phyloP scores from a whole-genome alignment of 352 stramenopile species.

The Globisporangium sylvaticum region DNA sequence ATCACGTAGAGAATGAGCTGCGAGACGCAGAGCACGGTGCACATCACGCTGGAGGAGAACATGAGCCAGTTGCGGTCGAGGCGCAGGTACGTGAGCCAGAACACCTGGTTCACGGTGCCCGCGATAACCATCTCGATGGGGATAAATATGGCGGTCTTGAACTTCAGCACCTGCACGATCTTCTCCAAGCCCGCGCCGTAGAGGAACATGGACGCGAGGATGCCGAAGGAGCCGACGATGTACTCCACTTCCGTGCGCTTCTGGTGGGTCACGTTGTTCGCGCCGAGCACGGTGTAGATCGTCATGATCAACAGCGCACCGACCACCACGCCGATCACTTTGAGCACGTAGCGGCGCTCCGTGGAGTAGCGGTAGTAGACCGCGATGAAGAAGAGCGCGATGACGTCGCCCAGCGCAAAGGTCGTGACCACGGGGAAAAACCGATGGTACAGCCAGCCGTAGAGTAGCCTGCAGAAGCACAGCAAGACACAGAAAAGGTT shows the following conservation, averaged over 20 bases:
- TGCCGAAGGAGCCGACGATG: slow-evolving; percentile 32
- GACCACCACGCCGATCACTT: slow-evolving; percentile 20
- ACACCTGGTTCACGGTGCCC: slow-evolving; percentile 33
- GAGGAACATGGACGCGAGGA: slow-evolving; percentile 30
- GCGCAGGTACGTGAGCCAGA: slow-evolving; percentile 45
- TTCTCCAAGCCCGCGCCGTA: slow-evolving; percentile 40
- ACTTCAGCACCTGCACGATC: slow-evolving; percentile 35
- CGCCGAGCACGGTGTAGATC: slow-evolving; percentile 39
- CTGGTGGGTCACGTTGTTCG: slow-evolving; percentile 27
- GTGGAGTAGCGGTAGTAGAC: slow-evolving; percentile 48
- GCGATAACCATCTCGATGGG: slow-evolving; percentile 47
- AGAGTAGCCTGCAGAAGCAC: slow-evolving; percentile 1
- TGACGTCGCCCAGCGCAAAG: slow-evolving; percentile 38
- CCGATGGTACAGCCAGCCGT: slow-evolving; percentile 4
- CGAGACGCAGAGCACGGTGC: slow-evolving; percentile 28
- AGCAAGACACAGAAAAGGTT: too few species aligned
- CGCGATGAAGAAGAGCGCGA: slow-evolving; percentile 38
- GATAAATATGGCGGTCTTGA: slow-evolving; percentile 39
- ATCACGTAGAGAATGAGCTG: slow-evolving; percentile 38
- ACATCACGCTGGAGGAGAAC: slow-evolving; percentile 42
- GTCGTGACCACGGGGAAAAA: slow-evolving; percentile 39
- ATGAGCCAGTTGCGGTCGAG: slow-evolving; percentile 49
- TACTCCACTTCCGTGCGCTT: slow-evolving; percentile 20
- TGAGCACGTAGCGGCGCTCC: slow-evolving; percentile 34
- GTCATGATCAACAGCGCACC: slow-evolving; percentile 27